Conservation (phyloP, 2,329 filamentous ascomycete genomes). For the Sporothrix brasiliensis region DNA sequence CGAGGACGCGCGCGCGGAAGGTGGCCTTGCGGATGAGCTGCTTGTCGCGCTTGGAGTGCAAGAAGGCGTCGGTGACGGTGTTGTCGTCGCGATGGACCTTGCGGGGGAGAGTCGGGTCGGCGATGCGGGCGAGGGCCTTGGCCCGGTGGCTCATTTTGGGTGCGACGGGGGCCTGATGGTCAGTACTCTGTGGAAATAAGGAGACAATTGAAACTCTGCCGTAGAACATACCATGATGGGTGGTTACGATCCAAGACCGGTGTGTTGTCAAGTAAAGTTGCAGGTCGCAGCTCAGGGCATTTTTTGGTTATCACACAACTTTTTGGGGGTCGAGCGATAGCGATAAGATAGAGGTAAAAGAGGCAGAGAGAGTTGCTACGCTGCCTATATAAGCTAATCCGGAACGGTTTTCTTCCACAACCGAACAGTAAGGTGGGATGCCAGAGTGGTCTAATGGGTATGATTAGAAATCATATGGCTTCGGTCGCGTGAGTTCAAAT, state of each 20-base stretch:
- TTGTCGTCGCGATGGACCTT: slow-evolving; percentile 57
- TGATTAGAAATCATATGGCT: slow-evolving; percentile 37
- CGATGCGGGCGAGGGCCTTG: slow-evolving; percentile 57
- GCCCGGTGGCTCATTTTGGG: slow-evolving; percentile 43
- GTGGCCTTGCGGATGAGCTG: slow-evolving; percentile 77
- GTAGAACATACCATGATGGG: slow-evolving; percentile 17
- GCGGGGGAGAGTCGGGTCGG: slow-evolving; percentile 55
- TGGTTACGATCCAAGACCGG: not conserved
- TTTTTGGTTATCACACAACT: slow-evolving; percentile 14
- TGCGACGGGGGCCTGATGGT: slow-evolving; percentile 26
- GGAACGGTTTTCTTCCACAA: not conserved
- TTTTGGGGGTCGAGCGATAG: not conserved
- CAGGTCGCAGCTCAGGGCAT: not conserved
- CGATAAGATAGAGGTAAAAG: slow-evolving; percentile 9
- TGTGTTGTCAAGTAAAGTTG: not conserved
- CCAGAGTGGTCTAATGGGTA: slow-evolving; percentile 37
- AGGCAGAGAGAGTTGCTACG: not conserved
- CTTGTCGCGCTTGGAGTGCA: slow-evolving; percentile 80
- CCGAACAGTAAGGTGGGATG: slow-evolving; percentile 30
- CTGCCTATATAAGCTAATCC: not conserved
- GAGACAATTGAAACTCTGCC: too few relatives aligned
- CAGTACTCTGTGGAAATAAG: not conserved
- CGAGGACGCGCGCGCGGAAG: slow-evolving; percentile 76
- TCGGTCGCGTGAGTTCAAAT: slow-evolving; percentile 37
- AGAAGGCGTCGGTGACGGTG: slow-evolving; percentile 60